phyloP scores from a whole-genome alignment of 495 filamentous ascomycete genomes.

The Neurospora sp. region DNA sequence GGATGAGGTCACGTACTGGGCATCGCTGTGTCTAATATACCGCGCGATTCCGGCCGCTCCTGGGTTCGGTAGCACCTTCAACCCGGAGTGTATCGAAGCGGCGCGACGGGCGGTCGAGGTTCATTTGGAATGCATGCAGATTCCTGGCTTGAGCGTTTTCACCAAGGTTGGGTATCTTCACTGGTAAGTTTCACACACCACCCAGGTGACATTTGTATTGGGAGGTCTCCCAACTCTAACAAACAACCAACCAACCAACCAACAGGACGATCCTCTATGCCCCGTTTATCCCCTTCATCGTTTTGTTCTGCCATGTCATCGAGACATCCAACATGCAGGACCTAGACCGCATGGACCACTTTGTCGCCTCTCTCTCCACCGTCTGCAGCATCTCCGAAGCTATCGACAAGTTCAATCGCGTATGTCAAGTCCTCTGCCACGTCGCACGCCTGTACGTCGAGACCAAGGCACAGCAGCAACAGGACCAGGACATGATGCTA shows the following conservation, averaged over 20 bases:
- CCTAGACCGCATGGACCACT: conserved; percentile 42
- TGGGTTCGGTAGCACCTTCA: conserved; percentile 39
- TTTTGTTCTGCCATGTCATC: conserved; percentile 60
- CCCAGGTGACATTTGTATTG: background rate
- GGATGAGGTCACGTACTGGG: conserved; percentile 46
- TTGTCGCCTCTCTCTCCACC: conserved; percentile 46
- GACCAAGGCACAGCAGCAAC: conserved; percentile 40
- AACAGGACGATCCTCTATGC: conserved; percentile 52
- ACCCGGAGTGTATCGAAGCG: conserved; percentile 48
- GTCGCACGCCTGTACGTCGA: conserved; percentile 55
- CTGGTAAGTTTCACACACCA: conserved; percentile 35
- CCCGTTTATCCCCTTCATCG: conserved; percentile 60
- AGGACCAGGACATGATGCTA: conserved; percentile 34
- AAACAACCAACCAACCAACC: background rate
- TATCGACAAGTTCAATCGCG: conserved; percentile 46
- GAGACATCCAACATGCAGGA: conserved; percentile 39
- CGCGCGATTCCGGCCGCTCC: conserved; percentile 45
- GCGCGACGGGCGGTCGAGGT: conserved; percentile 44
- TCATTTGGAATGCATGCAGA: conserved; percentile 43
- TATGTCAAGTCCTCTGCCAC: conserved; percentile 51
- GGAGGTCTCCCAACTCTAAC: background rate
- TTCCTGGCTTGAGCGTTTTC: conserved; percentile 35
- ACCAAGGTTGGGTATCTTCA: conserved; percentile 50
- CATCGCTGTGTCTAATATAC: conserved; percentile 49
- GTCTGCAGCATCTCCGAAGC: conserved; percentile 43